phyloP scores from a whole-genome alignment of 2,329 filamentous ascomycete genomes.

The Lithohypha guttulata region DNA sequence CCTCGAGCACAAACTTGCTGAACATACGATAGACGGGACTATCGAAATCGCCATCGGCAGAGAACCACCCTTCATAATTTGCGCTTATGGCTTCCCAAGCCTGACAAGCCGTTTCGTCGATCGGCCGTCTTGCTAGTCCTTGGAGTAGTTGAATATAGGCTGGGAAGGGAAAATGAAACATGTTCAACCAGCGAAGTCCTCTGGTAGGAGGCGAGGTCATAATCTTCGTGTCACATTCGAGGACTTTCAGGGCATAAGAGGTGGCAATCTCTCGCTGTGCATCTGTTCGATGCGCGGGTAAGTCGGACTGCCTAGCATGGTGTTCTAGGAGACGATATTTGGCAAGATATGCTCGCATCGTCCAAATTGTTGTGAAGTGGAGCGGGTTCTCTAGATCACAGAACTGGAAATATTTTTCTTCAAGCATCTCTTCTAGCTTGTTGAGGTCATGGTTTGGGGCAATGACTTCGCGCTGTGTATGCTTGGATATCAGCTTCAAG shows the following conservation, averaged over 20 bases:
- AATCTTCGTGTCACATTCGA: constrained; percentile 39
- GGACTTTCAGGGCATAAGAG: constrained; percentile 27
- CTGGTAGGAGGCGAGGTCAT: constrained; percentile 32
- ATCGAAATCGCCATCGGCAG: constrained; percentile 1
- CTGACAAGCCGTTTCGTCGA: constrained; percentile 24
- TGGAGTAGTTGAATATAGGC: constrained; percentile 39
- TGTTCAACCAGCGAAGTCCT: constrained; percentile 34
- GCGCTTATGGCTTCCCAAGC: constrained; percentile 39
- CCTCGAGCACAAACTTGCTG: constrained; percentile 30
- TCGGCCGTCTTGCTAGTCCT: constrained; percentile 32
- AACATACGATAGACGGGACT: constrained; percentile 26
- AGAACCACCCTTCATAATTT: constrained; percentile 32
- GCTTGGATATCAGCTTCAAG: constrained; percentile 26
- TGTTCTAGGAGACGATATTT: constrained; percentile 42
- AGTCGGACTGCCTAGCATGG: constrained; percentile 26
- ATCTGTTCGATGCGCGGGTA: constrained; percentile 22
- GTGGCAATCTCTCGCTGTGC: constrained; percentile 25
- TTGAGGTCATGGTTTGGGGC: constrained; percentile 25
- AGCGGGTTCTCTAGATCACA: constrained; percentile 33
- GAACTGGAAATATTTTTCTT: constrained; percentile 37
- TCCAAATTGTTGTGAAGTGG: constrained; percentile 41
- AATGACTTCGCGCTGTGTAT: constrained; percentile 11
- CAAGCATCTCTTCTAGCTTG: constrained; percentile 31
- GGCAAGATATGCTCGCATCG: constrained; percentile 35
- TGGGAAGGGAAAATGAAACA: constrained; percentile 39